Evolutionary conservation across 441 rosid genomes (phyloP).

Genomic region (Pelargonium citronellum): DNA sequence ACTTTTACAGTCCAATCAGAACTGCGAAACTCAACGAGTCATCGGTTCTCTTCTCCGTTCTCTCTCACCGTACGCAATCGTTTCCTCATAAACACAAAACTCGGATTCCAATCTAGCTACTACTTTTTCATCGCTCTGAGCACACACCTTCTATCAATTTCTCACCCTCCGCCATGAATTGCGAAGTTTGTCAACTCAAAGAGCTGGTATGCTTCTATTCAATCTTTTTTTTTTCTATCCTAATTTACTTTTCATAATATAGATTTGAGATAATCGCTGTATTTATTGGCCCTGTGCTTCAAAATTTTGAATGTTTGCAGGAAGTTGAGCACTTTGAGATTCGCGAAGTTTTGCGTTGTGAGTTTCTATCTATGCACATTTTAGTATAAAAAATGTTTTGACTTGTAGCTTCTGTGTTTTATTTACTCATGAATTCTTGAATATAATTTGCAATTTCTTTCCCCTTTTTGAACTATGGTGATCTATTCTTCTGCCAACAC

Average conservation of each 20-base stretch:
- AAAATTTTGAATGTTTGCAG: conserved; percentile 27
- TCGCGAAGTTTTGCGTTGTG: conserved; percentile 80
- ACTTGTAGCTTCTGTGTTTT: neutral
- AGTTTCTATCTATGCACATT: conserved; percentile 23
- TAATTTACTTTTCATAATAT: neutral
- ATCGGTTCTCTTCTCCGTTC: neutral
- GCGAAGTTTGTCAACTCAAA: conserved; percentile 92
- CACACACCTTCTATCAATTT: neutral
- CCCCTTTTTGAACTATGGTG: neutral
- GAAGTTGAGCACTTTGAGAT: conserved; percentile 82
- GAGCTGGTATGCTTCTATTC: conserved; percentile 53
- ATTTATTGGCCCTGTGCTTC: neutral
- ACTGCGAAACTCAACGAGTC: neutral
- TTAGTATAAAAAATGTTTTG: neutral
- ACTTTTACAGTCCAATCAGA: too few species aligned
- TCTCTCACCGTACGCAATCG: neutral
- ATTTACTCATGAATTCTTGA: too few species aligned
- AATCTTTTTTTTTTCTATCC: neutral
- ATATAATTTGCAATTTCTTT: too few species aligned
- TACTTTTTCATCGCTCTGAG: neutral
- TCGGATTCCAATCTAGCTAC: neutral
- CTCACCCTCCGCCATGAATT: conserved; percentile 51
- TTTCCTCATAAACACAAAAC: neutral
- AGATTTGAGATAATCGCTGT: neutral
- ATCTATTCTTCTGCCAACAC: neutral